These are phyloP conservation scores for Yamadazyma spencermartinsiae DNA, from an alignment of 1,139 yeast species.

Conservation along the genomic window DNA sequence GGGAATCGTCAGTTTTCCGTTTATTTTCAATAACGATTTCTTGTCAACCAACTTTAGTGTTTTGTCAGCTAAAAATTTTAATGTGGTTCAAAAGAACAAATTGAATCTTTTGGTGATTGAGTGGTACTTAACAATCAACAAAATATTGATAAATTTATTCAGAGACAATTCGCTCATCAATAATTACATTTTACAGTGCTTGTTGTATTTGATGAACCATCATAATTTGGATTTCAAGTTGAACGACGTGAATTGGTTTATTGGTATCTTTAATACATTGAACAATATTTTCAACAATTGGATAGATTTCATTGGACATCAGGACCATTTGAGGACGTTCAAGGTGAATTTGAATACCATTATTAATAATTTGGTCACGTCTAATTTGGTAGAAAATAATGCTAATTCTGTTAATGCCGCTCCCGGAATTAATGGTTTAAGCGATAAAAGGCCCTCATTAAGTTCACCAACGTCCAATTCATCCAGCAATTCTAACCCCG, in stretches of 20 bases:
- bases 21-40: slow-evolving; percentile 37
- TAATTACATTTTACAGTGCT: slow-evolving; percentile 31
- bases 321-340: slow-evolving; percentile 6
- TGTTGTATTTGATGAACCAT: slow-evolving; percentile 25
- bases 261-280: slow-evolving; percentile 16
- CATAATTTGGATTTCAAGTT: slow-evolving; percentile 15
- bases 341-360: slow-evolving; percentile 12
- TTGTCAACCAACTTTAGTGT: slow-evolving; percentile 15
- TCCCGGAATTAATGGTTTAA: background rate
- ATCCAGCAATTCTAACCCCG: slow-evolving; percentile 3
- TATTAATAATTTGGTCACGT: slow-evolving; percentile 10
- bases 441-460: background rate
- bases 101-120: slow-evolving; percentile 30
- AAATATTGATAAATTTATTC: slow-evolving; percentile 28
- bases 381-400: slow-evolving; percentile 7
- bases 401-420: slow-evolving; percentile 4
- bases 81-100: slow-evolving; percentile 11
- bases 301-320: slow-evolving; percentile 17
- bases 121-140: slow-evolving; percentile 42
- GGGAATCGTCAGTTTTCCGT: slow-evolving; percentile 46
- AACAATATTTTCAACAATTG: slow-evolving; percentile 23
- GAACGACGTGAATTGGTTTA: slow-evolving; percentile 12
- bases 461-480: slow-evolving; percentile 4
- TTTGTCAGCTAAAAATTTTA: slow-evolving; percentile 1
- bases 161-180: slow-evolving; percentile 21